phyloP scores from a whole-genome alignment of 192 early-diverging fungal species.

The Backusella sp. region DNA sequence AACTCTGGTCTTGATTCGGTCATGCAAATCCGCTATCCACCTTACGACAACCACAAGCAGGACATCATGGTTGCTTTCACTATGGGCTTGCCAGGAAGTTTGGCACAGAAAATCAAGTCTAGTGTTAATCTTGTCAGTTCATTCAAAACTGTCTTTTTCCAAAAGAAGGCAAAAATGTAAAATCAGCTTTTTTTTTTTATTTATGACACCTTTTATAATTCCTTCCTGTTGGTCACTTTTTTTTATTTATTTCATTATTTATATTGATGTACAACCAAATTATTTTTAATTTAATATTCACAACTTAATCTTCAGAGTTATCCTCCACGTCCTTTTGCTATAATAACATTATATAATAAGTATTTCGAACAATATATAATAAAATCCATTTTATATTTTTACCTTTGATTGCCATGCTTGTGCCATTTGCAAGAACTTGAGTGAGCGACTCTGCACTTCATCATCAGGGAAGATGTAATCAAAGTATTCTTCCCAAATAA shows the following conservation, averaged over 20 bases:
- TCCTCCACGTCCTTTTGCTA: constrained; percentile 12
- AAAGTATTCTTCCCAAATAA: constrained; percentile 95
- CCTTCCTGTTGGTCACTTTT: neutral
- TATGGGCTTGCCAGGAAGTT: neutral
- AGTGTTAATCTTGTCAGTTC: neutral
- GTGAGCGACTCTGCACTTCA: constrained; percentile 76
- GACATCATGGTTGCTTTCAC: neutral
- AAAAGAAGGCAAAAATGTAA: constrained; percentile 7
- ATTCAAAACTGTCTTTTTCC: neutral
- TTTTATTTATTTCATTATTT: neutral
- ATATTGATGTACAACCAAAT: neutral
- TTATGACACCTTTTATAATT: neutral
- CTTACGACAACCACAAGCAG: neutral
- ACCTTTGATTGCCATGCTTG: constrained; percentile 70
- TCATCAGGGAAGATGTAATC: constrained; percentile 99
- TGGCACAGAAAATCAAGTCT: neutral
- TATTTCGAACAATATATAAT: neutral
- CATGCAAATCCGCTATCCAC: constrained; percentile 9
- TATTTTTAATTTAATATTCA: constrained; percentile 11
- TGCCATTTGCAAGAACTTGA: constrained; percentile 91
- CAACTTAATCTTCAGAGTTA: neutral
- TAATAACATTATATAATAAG: neutral
- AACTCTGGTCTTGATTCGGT: neutral
- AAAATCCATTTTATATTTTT: constrained; percentile 7
- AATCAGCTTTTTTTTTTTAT: neutral